Percentiles rank a stretch among this genome's conserved stretches.
phyloP scores from a whole-genome alignment of 768 basidiomycete species.

The Tricholoma terreum region DNA sequence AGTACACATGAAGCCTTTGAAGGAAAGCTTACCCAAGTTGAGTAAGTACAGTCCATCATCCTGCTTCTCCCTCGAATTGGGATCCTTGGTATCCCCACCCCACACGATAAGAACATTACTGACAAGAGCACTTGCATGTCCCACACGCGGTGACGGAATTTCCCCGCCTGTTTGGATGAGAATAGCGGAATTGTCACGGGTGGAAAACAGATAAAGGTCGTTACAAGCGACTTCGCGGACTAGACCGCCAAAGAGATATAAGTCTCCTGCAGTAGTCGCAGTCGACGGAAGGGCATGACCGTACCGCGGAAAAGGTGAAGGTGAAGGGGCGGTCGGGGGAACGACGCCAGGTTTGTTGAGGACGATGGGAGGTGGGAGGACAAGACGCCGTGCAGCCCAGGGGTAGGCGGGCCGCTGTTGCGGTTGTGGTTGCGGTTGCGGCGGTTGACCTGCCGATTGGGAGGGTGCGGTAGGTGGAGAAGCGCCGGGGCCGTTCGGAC shows the following conservation, averaged over 20 bases:
- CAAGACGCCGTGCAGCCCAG: slow-evolving; percentile 76
- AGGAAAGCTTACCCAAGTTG: slow-evolving; percentile 72
- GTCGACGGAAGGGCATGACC: slow-evolving; percentile 87
- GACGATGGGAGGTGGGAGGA: slow-evolving; percentile 63
- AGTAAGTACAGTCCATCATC: slow-evolving; percentile 93
- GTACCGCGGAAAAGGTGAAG: slow-evolving; percentile 93
- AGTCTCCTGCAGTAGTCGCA: slow-evolving; percentile 77
- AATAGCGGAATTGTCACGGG: slow-evolving; percentile 73
- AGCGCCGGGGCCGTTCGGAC: slow-evolving; percentile 14
- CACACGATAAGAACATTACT: slow-evolving; percentile 95
- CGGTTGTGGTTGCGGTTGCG: slow-evolving; percentile 20
- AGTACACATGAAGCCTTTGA: slow-evolving; percentile 2
- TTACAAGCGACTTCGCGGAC: slow-evolving; percentile 87
- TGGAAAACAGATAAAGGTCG: slow-evolving; percentile 90
- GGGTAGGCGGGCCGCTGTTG: slow-evolving; percentile 71
- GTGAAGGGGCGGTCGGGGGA: slow-evolving; percentile 67
- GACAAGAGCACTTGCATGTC: slow-evolving; percentile 93
- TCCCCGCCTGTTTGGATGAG: slow-evolving; percentile 88
- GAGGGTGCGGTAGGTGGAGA: slow-evolving; percentile 9
- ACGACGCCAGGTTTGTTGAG: slow-evolving; percentile 62
- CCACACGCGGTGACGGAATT: slow-evolving; percentile 86
- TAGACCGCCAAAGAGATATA: slow-evolving; percentile 96
- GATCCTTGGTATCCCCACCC: slow-evolving; percentile 95
- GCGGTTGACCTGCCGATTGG: slow-evolving; percentile 16
- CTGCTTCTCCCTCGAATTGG: slow-evolving; percentile 68